Evolutionary conservation across 2,329 filamentous ascomycete genomes (phyloP), one percentile per base, ranked within the genome.

Genomic region (Trichoderma afroharzianum): DNA sequence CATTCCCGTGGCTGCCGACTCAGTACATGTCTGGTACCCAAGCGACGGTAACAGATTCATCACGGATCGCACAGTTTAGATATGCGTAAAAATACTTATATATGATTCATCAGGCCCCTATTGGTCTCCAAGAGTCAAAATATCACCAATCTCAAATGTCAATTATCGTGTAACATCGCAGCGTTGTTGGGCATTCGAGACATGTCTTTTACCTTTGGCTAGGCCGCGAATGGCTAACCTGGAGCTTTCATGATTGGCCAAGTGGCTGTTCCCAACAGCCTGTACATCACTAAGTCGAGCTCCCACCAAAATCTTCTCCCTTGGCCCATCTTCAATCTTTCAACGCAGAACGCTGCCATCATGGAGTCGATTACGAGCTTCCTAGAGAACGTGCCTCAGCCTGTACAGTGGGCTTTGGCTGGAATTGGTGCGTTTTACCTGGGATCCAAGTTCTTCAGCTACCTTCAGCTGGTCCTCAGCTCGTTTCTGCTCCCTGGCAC

Each of bases 401-500:
- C 80, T 33, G 80, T 83, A 18, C 83, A 85, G 73, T 82, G 83
- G 78, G 82, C 81, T 24, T 79, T 89, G 62, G 85, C 85, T 63
- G 85, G 81, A 43, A 74, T 91, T 66, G 92, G 92, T 63, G 87
- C 87, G 69, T 79, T 92, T 61, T 88, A 85, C 75, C 74, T 92
- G 59, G 84, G 83, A 73, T 84, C 81, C 73, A 89, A 89, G 78
- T 79, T 88, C 24, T 77, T 91, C 70, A 88, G 85, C 78, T 89
- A 89, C 76, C 75, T 90, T 67, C 85, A 85, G 73, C 86, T 94
- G 50, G 75, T 94, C 61, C 79, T 92, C 72, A 91, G 89, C 79
- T 83, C 91, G 50, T 94, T 95, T 78, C 79, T 95, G 71, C 85
- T 94, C 11, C 84, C 85, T 73, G 90, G 90, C 68, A 88, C 84